Base-by-base conservation (phyloP, 331 rosid genomes). In the Pyracantha coccinea region DNA sequence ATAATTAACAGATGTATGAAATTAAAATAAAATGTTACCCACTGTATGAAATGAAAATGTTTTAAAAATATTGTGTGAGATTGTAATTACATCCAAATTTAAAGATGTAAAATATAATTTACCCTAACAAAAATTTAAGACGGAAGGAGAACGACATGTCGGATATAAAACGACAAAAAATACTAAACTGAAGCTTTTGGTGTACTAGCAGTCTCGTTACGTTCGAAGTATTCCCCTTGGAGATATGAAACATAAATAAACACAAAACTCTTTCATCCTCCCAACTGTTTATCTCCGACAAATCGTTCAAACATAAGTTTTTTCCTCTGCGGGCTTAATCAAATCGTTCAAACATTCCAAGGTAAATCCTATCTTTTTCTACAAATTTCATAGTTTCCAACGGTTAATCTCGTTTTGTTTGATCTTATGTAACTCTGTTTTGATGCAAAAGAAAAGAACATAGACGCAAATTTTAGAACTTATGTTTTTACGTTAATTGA, bases 211-310 rank as follows among this genome's bases (percentile, higher is more conserved):
- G 53, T 71, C 53, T 71, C 54, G 66, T 71, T 71, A n/a, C 25
- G 65, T 71, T 70, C 59, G 47, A 70, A 28, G 75, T 20, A 6
- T 29, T 8, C 33, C 64, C 1, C 47, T 1, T 54, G 5, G 17
- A 55, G 75, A 71, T 33, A 53, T 58, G 75, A 71, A 71, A 71
- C 75, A 60, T 54, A n/a, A n/a, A 54, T 21, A 32, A 25, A 55
- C 47, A 41, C 47, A 41, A 41, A 7, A 55, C 33, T 14, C 14
- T 2, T 54, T 31, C 45, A 9, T 38, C 45, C 45, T 38, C 65
- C 15, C 20, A 10, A 69, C 45, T 4, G 25, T 15, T 69, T 50
- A 7, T 2, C 13, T 8, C 50, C 11, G 47, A 41, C 47, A 41
- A 57, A 57, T 15, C 20, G 66, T 60, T 60, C 66, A 12, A 44